These are phyloP conservation scores for Mycena albidolilacea DNA, from an alignment of 768 basidiomycete species.

Conservation along the genomic window DNA sequence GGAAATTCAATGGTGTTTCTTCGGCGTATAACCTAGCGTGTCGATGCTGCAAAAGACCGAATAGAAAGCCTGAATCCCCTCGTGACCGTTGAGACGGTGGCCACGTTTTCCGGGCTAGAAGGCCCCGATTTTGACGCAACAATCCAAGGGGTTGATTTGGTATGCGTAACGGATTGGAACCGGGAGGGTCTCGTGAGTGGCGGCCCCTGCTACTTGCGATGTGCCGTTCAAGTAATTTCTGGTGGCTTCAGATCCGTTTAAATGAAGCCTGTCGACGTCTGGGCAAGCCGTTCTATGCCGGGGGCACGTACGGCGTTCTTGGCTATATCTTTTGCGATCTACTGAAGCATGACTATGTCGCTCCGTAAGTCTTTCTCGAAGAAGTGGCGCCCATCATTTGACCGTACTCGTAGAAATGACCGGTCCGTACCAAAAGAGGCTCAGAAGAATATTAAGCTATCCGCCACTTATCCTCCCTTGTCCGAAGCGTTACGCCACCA, in stretches of 20 bases:
- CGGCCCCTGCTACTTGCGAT: constrained; percentile 26
- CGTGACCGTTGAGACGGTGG: constrained; percentile 82
- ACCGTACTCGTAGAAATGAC: constrained; percentile 59
- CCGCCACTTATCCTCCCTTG: constrained; percentile 77
- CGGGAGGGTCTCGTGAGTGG: constrained; percentile 79
- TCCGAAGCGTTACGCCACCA: constrained; percentile 73
- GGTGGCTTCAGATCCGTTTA: constrained; percentile 71
- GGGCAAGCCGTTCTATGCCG: constrained; percentile 90
- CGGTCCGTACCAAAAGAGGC: constrained; percentile 73
- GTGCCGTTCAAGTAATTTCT: constrained; percentile 31
- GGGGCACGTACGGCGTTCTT: constrained; percentile 89
- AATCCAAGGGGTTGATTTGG: constrained; percentile 81
- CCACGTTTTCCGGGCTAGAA: constrained; percentile 64
- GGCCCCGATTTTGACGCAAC: constrained; percentile 70
- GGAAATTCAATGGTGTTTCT: constrained; percentile 59
- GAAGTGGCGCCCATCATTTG: constrained; percentile 24
- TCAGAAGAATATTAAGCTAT: constrained; percentile 72
- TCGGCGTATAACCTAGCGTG: constrained; percentile 72
- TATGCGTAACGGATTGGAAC: constrained; percentile 89
- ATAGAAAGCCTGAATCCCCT: constrained; percentile 95
- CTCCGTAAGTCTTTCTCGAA: constrained; percentile 71
- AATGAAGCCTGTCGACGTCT: constrained; percentile 85
- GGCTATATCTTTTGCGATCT: constrained; percentile 98
- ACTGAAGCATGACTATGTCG: constrained; percentile 87
- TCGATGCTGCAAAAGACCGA: constrained; percentile 86